Conservation (phyloP, 2,329 filamentous ascomycete species). For the Rhynchosporium agropyri region DNA sequence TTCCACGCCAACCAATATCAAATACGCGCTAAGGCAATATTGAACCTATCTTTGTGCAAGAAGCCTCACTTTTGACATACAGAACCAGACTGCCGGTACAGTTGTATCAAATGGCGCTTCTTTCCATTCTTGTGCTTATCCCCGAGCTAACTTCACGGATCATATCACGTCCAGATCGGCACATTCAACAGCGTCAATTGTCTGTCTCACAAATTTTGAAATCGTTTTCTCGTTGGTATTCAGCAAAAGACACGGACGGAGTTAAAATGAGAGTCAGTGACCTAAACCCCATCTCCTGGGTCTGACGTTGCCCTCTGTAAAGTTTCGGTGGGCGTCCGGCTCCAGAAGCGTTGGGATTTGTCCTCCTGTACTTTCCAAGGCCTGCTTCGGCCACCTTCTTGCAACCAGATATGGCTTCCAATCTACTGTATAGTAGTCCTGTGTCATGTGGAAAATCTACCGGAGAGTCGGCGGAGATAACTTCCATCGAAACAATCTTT, state of each 20-base stretch:
- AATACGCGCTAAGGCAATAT: constrained; percentile 2
- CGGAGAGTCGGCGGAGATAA: no score
- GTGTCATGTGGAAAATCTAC: no score
- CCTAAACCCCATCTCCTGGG: neutral
- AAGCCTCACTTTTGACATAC: neutral
- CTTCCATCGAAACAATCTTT: no score
- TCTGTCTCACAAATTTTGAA: neutral
- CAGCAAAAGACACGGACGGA: no score
- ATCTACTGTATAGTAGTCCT: no score
- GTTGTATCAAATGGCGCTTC: neutral
- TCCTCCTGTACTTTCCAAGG: neutral
- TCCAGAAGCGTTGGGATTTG: neutral
- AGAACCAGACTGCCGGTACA: neutral
- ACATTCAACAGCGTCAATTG: neutral
- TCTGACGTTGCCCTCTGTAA: neutral
- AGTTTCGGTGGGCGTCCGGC: neutral
- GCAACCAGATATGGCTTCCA: neutral
- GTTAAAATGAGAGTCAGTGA: neutral
- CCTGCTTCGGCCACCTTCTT: neutral
- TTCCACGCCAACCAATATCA: neutral
- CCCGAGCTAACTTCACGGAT: constrained; percentile 6
- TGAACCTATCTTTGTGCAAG: neutral
- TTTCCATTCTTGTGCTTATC: constrained; percentile 8
- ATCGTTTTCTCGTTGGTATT: no score
- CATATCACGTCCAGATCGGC: neutral